phyloP scores from a whole-genome alignment of 495 filamentous ascomycete species.

The Aspergillus affinis region DNA sequence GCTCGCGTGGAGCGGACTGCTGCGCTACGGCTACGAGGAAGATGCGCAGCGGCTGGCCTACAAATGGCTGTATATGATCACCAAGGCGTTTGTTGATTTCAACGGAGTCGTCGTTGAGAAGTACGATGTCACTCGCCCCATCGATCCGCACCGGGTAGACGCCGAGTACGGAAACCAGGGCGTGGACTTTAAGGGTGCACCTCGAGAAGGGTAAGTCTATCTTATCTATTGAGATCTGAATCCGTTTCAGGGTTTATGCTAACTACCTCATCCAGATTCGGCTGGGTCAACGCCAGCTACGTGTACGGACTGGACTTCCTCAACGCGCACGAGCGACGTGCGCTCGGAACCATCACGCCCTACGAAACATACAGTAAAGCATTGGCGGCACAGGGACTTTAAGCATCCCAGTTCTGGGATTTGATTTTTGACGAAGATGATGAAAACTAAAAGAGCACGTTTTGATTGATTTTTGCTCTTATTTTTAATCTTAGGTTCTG shows the following conservation, averaged over 20 bases:
- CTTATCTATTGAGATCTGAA: constrained; percentile 5
- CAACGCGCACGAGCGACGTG: constrained; percentile 79
- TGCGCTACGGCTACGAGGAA: constrained; percentile 85
- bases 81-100: constrained; percentile 94
- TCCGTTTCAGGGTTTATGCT: neutral
- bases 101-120: constrained; percentile 98
- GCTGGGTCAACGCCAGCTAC: constrained; percentile 98
- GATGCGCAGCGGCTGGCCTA: constrained; percentile 87
- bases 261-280: constrained; percentile 63
- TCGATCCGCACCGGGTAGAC: constrained; percentile 87
- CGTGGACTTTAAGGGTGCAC: constrained; percentile 86
- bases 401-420: neutral
- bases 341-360: constrained; percentile 78
- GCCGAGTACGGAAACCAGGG: constrained; percentile 99
- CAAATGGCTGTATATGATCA: constrained; percentile 97
- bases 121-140: constrained; percentile 88
- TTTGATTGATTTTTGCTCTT: neutral
- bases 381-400: constrained; percentile 27
- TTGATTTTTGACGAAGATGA: neutral
- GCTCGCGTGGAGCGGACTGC: constrained; percentile 88
- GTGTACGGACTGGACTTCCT: constrained; percentile 84
- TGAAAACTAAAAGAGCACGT: neutral
- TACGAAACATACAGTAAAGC: constrained; percentile 66
- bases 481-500: neutral
- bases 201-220: constrained; percentile 83